A percentile compares a stretch with the other conserved stretches of the same genome.
Conservation (phyloP, 805 yeast genomes). For the Clavispora vitiphila region DNA sequence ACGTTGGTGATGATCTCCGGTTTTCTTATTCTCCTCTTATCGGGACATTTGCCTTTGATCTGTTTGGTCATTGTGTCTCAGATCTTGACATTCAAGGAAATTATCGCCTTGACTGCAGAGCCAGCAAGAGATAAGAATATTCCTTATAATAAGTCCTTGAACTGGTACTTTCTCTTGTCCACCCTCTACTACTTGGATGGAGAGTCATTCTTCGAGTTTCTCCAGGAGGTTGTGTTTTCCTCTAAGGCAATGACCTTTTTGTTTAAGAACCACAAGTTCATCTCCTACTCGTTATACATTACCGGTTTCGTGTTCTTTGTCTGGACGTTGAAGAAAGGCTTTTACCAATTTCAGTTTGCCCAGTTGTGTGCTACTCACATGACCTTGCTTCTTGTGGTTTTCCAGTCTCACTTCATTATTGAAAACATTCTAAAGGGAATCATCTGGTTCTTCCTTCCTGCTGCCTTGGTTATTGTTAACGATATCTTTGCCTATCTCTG, state of each 20-base stretch:
- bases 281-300: slow-evolving; percentile 78
- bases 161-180: slow-evolving; percentile 90
- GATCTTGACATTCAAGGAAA: slow-evolving; percentile 82
- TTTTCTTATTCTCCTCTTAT: slow-evolving; percentile 48
- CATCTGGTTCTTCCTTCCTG: slow-evolving; percentile 92
- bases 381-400: slow-evolving; percentile 83
- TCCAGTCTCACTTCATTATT: slow-evolving; percentile 91
- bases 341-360: slow-evolving; percentile 86
- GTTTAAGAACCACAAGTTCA: slow-evolving; percentile 74
- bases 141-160: slow-evolving; percentile 76
- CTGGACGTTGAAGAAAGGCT: slow-evolving; percentile 81
- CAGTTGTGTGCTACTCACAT: slow-evolving; percentile 92
- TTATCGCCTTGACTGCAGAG: slow-evolving; percentile 77
- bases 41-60: slow-evolving; percentile 84
- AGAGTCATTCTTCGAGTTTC: slow-evolving; percentile 67
- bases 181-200: slow-evolving; percentile 89
- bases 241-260: slow-evolving; percentile 52
- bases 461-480: slow-evolving; percentile 85
- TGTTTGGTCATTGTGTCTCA: slow-evolving; percentile 68
- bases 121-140: slow-evolving; percentile 80
- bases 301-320: slow-evolving; percentile 89
- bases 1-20: slow-evolving; percentile 89
- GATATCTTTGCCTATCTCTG: slow-evolving; percentile 96
- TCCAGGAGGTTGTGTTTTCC: slow-evolving; percentile 48
- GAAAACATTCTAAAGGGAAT: slow-evolving; percentile 85